These are phyloP conservation scores for Trichosporon faecale DNA, from an alignment of 1,284 basidiomycete species.

Conservation along the genomic window DNA sequence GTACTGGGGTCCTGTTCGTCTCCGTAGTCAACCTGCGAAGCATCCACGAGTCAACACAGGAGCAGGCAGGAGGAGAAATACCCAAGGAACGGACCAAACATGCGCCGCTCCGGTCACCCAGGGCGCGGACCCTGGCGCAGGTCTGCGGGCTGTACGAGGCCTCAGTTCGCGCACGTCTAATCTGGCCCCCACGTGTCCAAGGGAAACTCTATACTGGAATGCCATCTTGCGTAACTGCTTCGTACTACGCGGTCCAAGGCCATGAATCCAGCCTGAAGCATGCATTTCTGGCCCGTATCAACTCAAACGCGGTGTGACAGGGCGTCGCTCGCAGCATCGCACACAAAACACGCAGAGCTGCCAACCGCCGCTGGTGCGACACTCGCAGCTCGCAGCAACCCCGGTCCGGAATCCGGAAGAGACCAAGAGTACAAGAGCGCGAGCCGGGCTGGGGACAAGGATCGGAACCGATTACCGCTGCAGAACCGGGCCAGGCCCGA, in stretches of 20 bases:
- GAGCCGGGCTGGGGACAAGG: neutral
- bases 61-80: no score
- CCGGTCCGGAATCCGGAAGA: neutral
- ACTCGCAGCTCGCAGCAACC: neutral
- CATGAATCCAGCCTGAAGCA: neutral
- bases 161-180: neutral
- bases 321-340: neutral
- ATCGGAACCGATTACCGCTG: neutral
- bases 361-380: no score
- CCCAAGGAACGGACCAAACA: conserved; percentile 1
- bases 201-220: neutral
- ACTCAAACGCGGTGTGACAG: neutral
- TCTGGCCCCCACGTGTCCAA: neutral
- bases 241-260: neutral
- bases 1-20: neutral
- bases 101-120: neutral
- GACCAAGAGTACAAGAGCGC: no score
- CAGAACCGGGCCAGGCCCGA: neutral
- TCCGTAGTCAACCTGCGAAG: neutral
- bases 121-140: neutral
- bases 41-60: neutral
- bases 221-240: neutral
- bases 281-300: neutral
- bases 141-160: neutral
- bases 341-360: neutral